These are phyloP conservation scores for Pinus taeda DNA, from an alignment of 75 land plant genomes.

Conservation along the genomic window DNA sequence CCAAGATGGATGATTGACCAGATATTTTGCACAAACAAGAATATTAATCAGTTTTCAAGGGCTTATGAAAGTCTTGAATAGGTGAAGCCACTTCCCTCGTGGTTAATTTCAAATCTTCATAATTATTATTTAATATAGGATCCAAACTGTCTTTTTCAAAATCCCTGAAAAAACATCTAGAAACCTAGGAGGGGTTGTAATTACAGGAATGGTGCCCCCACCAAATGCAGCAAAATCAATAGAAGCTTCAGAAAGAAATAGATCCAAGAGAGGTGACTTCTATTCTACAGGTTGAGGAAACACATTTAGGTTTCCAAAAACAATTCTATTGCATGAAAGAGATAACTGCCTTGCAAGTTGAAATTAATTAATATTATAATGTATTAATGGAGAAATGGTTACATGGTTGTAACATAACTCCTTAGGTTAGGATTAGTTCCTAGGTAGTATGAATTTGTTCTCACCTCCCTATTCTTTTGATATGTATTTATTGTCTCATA, in stretches of 20 bases:
- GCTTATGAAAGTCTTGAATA: constrained; percentile 81
- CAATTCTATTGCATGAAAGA: constrained; percentile 74
- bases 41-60: constrained; percentile 57
- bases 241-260: constrained; percentile 41
- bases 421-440: too few relatives aligned
- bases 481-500: too few relatives aligned
- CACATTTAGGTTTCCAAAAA: constrained; percentile 73
- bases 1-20: constrained; percentile 85
- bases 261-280: constrained; percentile 27
- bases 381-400: too few relatives aligned
- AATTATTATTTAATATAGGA: constrained; percentile 51
- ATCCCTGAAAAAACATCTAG: constrained; percentile 63
- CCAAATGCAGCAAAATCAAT: constrained; percentile 35
- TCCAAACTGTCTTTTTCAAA: constrained; percentile 75
- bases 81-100: constrained; percentile 64
- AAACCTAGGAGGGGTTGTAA: constrained; percentile 61
- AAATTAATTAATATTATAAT: too few relatives aligned
- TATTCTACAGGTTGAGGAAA: constrained; percentile 25
- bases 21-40: constrained; percentile 55
- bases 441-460: too few relatives aligned
- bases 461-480: too few relatives aligned
- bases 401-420: too few relatives aligned
- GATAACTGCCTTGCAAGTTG: constrained; percentile 40
- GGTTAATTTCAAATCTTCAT: constrained; percentile 55
- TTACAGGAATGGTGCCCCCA: constrained; percentile 15